Percentiles rank a stretch among this genome's conserved stretches.
Evolutionary conservation across 768 basidiomycete genomes (phyloP).

Genomic region (Phallus indusiatus): DNA sequence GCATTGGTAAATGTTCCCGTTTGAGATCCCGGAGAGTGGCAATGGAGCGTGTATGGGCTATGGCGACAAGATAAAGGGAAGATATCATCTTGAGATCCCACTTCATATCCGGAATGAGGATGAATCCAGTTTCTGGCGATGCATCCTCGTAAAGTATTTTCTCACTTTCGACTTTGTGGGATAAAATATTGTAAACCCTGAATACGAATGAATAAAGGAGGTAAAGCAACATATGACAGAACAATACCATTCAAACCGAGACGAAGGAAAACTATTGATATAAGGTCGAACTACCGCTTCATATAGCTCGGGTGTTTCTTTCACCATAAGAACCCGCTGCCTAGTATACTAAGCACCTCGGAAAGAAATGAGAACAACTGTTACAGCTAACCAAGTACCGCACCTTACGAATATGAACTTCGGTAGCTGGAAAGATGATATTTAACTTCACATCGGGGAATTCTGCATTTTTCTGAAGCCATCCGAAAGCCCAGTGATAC

Average conservation of each 20-base stretch:
- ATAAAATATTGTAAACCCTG: constrained; percentile 83
- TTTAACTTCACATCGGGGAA: constrained; percentile 72
- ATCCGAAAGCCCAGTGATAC: constrained; percentile 79
- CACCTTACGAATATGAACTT: constrained; percentile 81
- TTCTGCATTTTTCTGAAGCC: constrained; percentile 36
- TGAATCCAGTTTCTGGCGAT: constrained; percentile 44
- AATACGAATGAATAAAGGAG: not conserved
- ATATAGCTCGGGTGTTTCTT: constrained; percentile 79
- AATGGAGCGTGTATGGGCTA: constrained; percentile 54
- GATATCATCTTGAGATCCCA: constrained; percentile 78
- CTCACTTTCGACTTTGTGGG: constrained; percentile 63
- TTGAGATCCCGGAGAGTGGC: constrained; percentile 70
- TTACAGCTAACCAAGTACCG: constrained; percentile 1
- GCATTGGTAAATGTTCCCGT: constrained; percentile 50
- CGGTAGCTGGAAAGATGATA: constrained; percentile 81
- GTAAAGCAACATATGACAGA: not conserved
- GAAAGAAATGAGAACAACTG: not conserved
- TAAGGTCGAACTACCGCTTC: constrained; percentile 64
- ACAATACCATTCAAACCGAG: constrained; percentile 72
- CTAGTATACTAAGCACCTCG: constrained; percentile 50
- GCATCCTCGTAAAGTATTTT: constrained; percentile 56
- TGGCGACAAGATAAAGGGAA: constrained; percentile 78
- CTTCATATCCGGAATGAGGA: constrained; percentile 93
- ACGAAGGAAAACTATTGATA: constrained; percentile 62
- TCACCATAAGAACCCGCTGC: constrained; percentile 64